Base-by-base conservation (phyloP, 1,284 basidiomycete genomes). In the Sporisorium graminicola region DNA sequence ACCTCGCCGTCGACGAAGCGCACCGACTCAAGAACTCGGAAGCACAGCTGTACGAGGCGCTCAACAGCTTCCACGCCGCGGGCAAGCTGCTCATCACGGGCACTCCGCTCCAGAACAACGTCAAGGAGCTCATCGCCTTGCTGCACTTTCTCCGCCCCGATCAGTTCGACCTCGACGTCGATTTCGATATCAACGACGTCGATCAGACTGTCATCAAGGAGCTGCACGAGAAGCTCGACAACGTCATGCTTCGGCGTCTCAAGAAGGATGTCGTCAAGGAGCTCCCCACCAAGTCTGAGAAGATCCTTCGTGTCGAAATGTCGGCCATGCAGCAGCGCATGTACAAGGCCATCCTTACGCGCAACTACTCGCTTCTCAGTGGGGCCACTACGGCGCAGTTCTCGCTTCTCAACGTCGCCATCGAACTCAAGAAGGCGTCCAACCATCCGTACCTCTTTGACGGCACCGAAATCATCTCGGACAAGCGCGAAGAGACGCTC, bases 71-170 rank as follows among this genome's bases (percentile, higher is more conserved):
- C 88, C 90, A 91, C 58, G 92, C 94, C 47, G 92, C 92, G 2
- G 94, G 93, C 58, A 96, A 97, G 87, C 89, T 99, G 61, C 90
- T 99, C 78, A 99, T 99, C 86, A 99, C 97, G 0, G 97, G 97
- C 35, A 99, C 97, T 3, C 97, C 97, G 20, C 88, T 99, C 61
- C 97, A 99, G 86, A 99, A 99, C 88, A 99, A 98, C 85, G 95
- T 99, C 82, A 97, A 95, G 88, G 97, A 99, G 86, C 88, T 99
- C 24, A 89, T 98, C 44, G 94, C 97, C 16, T 88, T 99, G 81
- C 97, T 99, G 92, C 97, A 99, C 86, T 99, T 99, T 89, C 88
- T 99, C 72, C 96, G 97, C 91, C 97, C 97, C 5, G 95, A 98
- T 82, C 94, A 95, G 88, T 99, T 95, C 92, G 86, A 88, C 51